Evolutionary conservation across 441 rosid species (phyloP), one percentile per base, ranked within the genome.

Genomic region (Sinapis alba): DNA sequence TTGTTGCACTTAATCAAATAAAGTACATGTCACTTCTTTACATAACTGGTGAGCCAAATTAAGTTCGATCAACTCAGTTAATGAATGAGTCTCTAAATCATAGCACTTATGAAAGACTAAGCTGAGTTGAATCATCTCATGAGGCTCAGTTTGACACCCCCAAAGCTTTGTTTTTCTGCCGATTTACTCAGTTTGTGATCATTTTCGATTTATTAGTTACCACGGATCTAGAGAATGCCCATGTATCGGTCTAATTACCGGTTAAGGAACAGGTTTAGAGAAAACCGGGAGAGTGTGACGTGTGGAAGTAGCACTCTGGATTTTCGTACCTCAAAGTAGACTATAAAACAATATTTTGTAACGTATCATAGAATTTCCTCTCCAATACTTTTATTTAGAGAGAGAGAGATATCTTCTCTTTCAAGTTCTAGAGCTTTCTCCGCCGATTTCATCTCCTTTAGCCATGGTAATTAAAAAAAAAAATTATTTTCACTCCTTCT

Each of bases 381-480:
- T 45, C 15, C 51, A 4, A 15, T 6, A 45, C 6, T 45, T 45
- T 45, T 45, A 15, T 8, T 45, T 45, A 45, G 51, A 7, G 34
- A 20, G 34, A 63, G 30, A 32, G 47, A 68, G 30, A 43, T 10
- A 57, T 60, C 47, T n/a, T 69, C 51, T 32, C 15, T 20, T 68
- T 13, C 5, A 24, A 68, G 20, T 4, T 68, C 8, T 21, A 51
- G 41, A 4, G n/a, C 1, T 43, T 27, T 32, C 47, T 47, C 60
- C 38, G 54, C 61, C 51, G 62, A 57, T 47, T 32, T 47, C 72
- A 15, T 68, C 63, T 51, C 69, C 63, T 36, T 34, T 61, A 34
- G 47, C 57, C 11, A 75, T 68, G 73, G 79, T 68, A 61, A 32
- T 45, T n/a, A 45, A 45, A 45, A 0, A 8, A 19, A 51, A 19